Base-by-base conservation (phyloP, 345 rosid genomes). In the Gossypium bickii region DNA sequence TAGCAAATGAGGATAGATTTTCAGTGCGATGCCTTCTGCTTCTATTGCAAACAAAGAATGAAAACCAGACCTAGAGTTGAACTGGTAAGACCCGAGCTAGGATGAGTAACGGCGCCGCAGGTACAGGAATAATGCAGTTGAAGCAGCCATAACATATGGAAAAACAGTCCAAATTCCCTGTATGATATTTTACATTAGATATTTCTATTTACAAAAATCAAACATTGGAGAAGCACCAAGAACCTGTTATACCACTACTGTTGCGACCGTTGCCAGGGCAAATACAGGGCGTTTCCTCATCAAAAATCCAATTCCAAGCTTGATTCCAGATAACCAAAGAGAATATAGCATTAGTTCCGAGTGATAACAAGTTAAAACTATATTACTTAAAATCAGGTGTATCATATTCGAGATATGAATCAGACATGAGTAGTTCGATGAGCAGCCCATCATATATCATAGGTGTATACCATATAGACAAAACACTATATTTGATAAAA, bases 131-230 rank as follows among this genome's bases (percentile, higher is more conserved):
- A 90, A 75, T 64, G 94, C 96, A 3, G 94, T 89, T 55, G 82
- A 77, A 80, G 91, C 92, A 77, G 98, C 98, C 76, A 74, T 72
- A n/a, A 79, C 79, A 74, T 92, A 90, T 0, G 94, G 98, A 67
- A 93, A 88, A 68, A 86, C 72, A 24, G 90, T 93, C 98, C 98
- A 93, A 67, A 84, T 78, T 52, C 97, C 98, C 97, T 92, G 85
- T 61, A 74, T 11, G n/a, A 55, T 67, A 68, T 48, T 64, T n/a
- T 9, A 56, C 2, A 60, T 82, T 44, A 74, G 67, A 62, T 45
- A 67, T 15, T 74, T 55, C 45, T 38, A 52, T 25, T 11, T 15
- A 9, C 25, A 20, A 3, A 38, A 60, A 44, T 43, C 16, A 49
- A n/a, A 59, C 2, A 4, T 25, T 20, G 22, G 59, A 43, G 41